Evolutionary conservation across 75 land plant genomes (phyloP).

Genomic region (Adiantum capillusveneris): DNA sequence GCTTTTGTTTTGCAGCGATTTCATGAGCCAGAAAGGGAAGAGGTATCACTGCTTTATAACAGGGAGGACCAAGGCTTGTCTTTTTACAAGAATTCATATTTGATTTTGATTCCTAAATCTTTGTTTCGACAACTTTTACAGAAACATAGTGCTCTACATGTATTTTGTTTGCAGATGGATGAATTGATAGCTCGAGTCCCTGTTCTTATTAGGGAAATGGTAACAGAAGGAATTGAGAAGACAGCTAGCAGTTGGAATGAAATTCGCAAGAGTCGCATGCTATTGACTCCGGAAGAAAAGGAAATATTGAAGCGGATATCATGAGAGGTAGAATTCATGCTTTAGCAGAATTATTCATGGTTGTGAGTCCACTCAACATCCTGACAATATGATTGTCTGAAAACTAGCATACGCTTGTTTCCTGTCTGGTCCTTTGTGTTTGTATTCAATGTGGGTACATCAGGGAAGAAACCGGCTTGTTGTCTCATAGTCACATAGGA

Average conservation of each 20-base stretch:
- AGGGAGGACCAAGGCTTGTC: too few relatives aligned
- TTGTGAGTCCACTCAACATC: too few relatives aligned
- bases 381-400: too few relatives aligned
- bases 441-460: too few relatives aligned
- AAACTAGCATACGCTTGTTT: too few relatives aligned
- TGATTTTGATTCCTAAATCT: background rate
- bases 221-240: slow-evolving; percentile 18
- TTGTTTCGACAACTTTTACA: background rate
- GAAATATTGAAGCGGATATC: background rate
- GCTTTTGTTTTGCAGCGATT: slow-evolving; percentile 89
- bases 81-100: too few relatives aligned
- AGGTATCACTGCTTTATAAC: too few relatives aligned
- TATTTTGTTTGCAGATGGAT: slow-evolving; percentile 21
- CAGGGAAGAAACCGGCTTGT: too few relatives aligned
- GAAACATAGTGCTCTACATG: background rate
- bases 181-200: slow-evolving; percentile 17
- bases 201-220: slow-evolving; percentile 20
- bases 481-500: too few relatives aligned
- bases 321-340: too few relatives aligned
- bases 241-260: slow-evolving; percentile 31
- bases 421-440: too few relatives aligned
- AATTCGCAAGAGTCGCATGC: slow-evolving; percentile 8
- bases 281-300: background rate
- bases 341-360: too few relatives aligned
- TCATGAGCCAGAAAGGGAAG: slow-evolving; percentile 49